Percentiles rank a stretch among this genome's conserved stretches.
Conservation (phyloP, 805 yeast species). For the Kockiozyma suomiensis region DNA sequence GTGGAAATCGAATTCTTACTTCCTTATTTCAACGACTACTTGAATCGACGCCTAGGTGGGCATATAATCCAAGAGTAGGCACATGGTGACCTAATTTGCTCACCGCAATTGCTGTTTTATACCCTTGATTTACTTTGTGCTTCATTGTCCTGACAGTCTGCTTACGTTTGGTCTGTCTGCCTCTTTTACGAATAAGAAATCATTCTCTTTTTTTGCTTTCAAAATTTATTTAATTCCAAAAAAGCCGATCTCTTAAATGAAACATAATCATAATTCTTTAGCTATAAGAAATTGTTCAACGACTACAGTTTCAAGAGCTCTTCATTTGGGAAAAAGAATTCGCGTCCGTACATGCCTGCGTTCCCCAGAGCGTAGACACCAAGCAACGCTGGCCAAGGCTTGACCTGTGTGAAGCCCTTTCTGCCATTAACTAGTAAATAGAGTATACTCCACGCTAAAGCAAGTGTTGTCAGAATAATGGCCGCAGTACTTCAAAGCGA, state of each 20-base stretch:
- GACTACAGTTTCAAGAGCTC: slow-evolving; percentile 10
- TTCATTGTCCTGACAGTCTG: too few relatives aligned
- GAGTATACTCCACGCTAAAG: slow-evolving; percentile 76
- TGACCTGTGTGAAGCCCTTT: slow-evolving; percentile 48
- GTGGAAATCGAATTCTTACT: slow-evolving; percentile 1
- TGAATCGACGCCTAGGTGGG: background rate
- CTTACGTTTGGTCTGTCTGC: too few relatives aligned
- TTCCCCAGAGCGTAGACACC: slow-evolving; percentile 62
- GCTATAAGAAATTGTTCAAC: too few relatives aligned
- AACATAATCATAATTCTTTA: too few relatives aligned
- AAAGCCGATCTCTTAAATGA: too few relatives aligned
- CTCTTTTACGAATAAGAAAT: too few relatives aligned
- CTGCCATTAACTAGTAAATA: slow-evolving; percentile 70
- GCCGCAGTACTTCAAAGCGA: background rate
- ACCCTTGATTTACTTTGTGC: too few relatives aligned
- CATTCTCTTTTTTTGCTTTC: too few relatives aligned
- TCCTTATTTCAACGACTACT: background rate
- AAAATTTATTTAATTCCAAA: too few relatives aligned
- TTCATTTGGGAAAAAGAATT: slow-evolving; percentile 55
- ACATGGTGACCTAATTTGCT: background rate
- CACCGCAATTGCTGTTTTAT: too few relatives aligned
- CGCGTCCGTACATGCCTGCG: slow-evolving; percentile 67
- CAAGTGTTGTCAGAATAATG: background rate
- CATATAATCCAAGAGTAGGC: background rate
- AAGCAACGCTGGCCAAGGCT: slow-evolving; percentile 60